Evolutionary conservation across 2,329 filamentous ascomycete species (phyloP).

Genomic region (Cercospora nicotianae): DNA sequence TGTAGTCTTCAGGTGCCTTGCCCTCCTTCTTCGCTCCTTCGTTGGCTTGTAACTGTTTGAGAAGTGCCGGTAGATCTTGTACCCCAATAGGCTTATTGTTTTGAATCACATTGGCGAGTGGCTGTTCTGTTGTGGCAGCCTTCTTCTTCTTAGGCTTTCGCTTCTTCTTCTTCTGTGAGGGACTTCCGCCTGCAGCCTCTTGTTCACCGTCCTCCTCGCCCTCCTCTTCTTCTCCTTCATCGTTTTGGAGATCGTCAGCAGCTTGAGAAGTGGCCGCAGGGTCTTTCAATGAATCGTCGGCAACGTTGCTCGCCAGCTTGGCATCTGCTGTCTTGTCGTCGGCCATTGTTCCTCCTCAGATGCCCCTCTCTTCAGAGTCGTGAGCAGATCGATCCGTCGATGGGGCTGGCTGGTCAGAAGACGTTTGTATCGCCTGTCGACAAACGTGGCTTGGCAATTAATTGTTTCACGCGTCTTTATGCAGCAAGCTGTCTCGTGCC

Average conservation of each 20-base stretch:
- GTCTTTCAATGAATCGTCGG: conserved; percentile 24
- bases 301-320: conserved; percentile 23
- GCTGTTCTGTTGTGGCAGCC: conserved; percentile 16
- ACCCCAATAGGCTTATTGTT: conserved; percentile 26
- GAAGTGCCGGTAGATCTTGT: conserved; percentile 34
- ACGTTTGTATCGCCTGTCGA: neutral
- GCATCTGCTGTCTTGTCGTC: conserved; percentile 21
- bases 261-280: conserved; percentile 20
- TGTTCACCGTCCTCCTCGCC: conserved; percentile 26
- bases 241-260: conserved; percentile 21
- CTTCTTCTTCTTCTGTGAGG: conserved; percentile 29
- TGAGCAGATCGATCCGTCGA: neutral
- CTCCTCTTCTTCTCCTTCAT: conserved; percentile 29
- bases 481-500: neutral
- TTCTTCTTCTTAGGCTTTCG: conserved; percentile 35
- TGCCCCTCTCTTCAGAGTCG: neutral
- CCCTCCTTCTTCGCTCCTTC: conserved; percentile 33
- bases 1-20: conserved; percentile 60
- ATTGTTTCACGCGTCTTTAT: neutral
- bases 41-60: conserved; percentile 33
- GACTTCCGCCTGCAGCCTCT: conserved; percentile 13
- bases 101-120: conserved; percentile 13
- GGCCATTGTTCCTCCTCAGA: conserved; percentile 8
- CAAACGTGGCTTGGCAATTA: neutral
- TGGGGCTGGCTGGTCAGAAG: neutral